Evolutionary conservation across 805 yeast genomes (phyloP).

Genomic region (Metschnikowia lachancei): DNA sequence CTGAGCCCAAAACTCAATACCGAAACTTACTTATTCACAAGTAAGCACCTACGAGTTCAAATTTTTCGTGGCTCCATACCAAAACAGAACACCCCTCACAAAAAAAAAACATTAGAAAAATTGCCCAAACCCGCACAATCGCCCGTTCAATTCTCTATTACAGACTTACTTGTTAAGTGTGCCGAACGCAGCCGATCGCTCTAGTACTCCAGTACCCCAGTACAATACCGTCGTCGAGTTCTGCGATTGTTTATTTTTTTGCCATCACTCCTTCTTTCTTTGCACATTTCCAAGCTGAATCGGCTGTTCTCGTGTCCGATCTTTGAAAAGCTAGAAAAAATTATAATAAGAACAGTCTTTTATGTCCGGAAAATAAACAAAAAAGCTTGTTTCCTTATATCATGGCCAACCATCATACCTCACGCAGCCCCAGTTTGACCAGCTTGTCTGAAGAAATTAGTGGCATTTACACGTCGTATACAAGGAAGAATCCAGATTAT

Average conservation of each 20-base stretch:
- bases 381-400: not conserved
- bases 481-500: constrained; percentile 2
- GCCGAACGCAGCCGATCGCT: not conserved
- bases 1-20: constrained; percentile 3
- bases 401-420: constrained; percentile 7
- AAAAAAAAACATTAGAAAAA: too few species aligned
- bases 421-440: constrained; percentile 14
- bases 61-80: too few species aligned
- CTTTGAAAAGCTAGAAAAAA: not conserved
- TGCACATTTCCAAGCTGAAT: not conserved
- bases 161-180: not conserved
- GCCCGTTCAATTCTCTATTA: not conserved
- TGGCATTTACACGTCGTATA: constrained; percentile 15
- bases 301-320: not conserved
- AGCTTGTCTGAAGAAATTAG: constrained; percentile 17
- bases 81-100: too few species aligned
- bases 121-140: not conserved
- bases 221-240: not conserved
- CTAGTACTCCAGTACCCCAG: not conserved
- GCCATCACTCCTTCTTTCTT: not conserved
- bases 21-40: not conserved
- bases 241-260: not conserved
- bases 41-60: not conserved
- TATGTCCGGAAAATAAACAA: constrained; percentile 1
- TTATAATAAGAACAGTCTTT: not conserved